Percentiles rank a stretch among this genome's conserved stretches.
phyloP scores from a whole-genome alignment of 2,329 filamentous ascomycete genomes.

The Aspergillus fischeri region DNA sequence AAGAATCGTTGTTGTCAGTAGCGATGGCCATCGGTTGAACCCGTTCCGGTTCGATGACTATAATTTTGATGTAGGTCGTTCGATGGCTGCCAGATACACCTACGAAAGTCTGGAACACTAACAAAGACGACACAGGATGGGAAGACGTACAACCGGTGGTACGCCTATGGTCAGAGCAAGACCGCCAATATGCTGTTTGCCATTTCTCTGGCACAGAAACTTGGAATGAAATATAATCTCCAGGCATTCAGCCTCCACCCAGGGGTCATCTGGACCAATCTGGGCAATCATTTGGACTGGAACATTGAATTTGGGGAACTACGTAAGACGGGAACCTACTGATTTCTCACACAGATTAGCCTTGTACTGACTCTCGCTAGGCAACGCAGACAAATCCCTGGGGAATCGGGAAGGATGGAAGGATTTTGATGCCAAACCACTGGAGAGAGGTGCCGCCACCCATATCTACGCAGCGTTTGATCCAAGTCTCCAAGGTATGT shows the following conservation, averaged over 20 bases:
- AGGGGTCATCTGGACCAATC: slow-evolving; percentile 22
- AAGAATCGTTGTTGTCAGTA: slow-evolving; percentile 44
- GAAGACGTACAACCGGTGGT: slow-evolving; percentile 29
- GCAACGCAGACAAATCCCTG: slow-evolving; percentile 8
- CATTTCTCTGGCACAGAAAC: slow-evolving; percentile 30
- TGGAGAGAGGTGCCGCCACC: slow-evolving; percentile 28
- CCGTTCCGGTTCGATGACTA: slow-evolving; percentile 44
- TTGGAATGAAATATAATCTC: slow-evolving; percentile 18
- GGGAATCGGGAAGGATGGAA: slow-evolving; percentile 19
- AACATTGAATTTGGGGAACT: slow-evolving; percentile 10
- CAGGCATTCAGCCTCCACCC: slow-evolving; percentile 25
- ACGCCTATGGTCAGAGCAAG: slow-evolving; percentile 45
- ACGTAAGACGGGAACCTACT: slow-evolving; percentile 4
- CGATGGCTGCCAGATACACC: background rate
- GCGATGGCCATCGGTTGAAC: slow-evolving; percentile 41
- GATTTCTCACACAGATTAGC: background rate
- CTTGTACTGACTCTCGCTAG: background rate
- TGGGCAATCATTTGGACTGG: slow-evolving; percentile 18
- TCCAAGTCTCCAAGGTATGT: slow-evolving; percentile 17
- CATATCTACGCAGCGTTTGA: slow-evolving; percentile 33
- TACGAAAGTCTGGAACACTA: background rate
- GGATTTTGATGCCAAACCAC: slow-evolving; percentile 17
- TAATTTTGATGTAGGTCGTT: slow-evolving; percentile 37
- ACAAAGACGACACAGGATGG: slow-evolving; percentile 14
- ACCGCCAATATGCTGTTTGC: slow-evolving; percentile 45